Base-by-base conservation (phyloP, 306 rosid species). In the Vicia faba region DNA sequence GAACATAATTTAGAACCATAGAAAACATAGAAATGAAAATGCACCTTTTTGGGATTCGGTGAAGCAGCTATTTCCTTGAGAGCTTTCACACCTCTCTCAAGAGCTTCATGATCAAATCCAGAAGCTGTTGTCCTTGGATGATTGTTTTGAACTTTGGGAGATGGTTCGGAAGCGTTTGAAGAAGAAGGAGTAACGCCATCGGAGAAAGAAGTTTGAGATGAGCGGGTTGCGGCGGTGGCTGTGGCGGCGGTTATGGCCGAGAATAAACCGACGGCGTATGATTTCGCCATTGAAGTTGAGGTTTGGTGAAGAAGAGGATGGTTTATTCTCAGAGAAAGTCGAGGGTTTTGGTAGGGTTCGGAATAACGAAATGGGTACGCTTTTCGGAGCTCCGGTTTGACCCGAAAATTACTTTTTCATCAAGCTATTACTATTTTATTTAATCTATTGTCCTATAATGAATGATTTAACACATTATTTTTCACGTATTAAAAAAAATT, bases 21-120 rank as follows among this genome's bases (percentile, higher is more conserved):
- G 51, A 76, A 69, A 5, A n/a, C 23, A 20, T 20, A 20, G 23
- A 28, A 60, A 87, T 3, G 23, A 20, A 20, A 20, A 20, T 20
- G 9, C 8, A 61, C 99, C 90, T 93, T 82, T 79, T 86, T 90
- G 53, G 85, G 85, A 4, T 82, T 61, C 1, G 86, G 51, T 11
- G 97, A 83, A 66, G 69, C 51, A 16, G 81, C 10, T 33, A 93
- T 84, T 15, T 83, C 75, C 40, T 2, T 78, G 68, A 91, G 80
- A 57, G 85, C 86, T 72, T 86, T 69, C 44, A 82, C 95, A 0
- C 91, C 99, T 28, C 88, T 82, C 72, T 84, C 97, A 46, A 90
- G 75, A 0, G 97, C 82, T 74, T 82, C 96, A 0, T 95, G 97
- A 75, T 93, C 99, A 70, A 90, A 90, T 0, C 99, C 99, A 2